Base-by-base conservation (phyloP, 2,329 filamentous ascomycete genomes). In the Aspergillus calidoustus region DNA sequence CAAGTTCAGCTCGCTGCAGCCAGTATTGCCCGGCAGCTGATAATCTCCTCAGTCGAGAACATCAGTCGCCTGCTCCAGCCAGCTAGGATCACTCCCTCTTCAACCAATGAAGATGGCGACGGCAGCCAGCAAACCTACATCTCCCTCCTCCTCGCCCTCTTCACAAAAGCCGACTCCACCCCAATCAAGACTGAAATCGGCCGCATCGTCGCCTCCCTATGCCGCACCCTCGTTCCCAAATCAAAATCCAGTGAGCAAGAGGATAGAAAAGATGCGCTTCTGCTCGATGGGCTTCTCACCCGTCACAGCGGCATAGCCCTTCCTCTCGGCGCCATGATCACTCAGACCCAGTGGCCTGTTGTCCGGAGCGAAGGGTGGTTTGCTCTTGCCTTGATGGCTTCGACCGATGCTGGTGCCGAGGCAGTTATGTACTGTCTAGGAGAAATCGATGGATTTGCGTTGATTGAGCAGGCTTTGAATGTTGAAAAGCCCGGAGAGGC, bases 321-420 rank as follows among this genome's bases (percentile, higher is more conserved):
- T 25, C 79, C 80, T 15, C 60, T 82, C 38, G 76, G 74, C 50
- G 73, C 75, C 28, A 81, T 83, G 78, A 69, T 80, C 23, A 74
- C 73, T 3, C 80, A 83, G 60, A 74, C 77, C 5, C 77, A 81
- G 60, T 83, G 81, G 77, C 79, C 80, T 22, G 77, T 82, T 38
- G 76, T 83, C 50, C 74, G 79, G 23, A 80, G 79, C 53, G 81
- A 83, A 67, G 81, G 80, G 2, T 81, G 80, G 76, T 82, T 83
- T 68, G 79, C 80, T 15, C 68, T 83, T 30, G 80, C 80, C 4
- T 62, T 83, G 49, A 81, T 83, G 75, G 78, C 78, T 9, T 76
- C 74, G 7, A 73, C 62, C 53, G 65, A 68, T 19, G 63, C 67
- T 0, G 78, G 79, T 2, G 70, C 72, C 59, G 50, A 59, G 11